Conservation (phyloP, 2,329 filamentous ascomycete species). For the Nemania sp. region DNA sequence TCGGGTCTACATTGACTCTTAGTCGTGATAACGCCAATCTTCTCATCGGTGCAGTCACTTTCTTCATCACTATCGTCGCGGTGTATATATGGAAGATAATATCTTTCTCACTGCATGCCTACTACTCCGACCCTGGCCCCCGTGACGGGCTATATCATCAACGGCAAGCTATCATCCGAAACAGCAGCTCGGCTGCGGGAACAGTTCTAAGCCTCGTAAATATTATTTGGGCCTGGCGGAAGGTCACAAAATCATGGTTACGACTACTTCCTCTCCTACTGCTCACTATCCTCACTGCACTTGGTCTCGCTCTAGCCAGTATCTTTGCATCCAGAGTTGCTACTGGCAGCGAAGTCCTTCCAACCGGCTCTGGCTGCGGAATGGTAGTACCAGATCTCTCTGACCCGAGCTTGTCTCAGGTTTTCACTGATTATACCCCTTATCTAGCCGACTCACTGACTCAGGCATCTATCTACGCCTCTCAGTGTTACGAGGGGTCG, state of each 20-base stretch:
- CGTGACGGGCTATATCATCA: conserved; percentile 4
- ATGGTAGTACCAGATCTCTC: too few relatives aligned
- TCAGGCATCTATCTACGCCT: not conserved
- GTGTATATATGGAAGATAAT: not conserved
- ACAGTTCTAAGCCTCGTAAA: not conserved
- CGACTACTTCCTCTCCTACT: too few relatives aligned
- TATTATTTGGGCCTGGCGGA: not conserved
- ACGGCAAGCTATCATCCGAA: conserved; percentile 11
- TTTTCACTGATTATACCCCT: too few relatives aligned
- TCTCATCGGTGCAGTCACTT: conserved; percentile 7
- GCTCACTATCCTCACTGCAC: too few relatives aligned
- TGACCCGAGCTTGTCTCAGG: too few relatives aligned
- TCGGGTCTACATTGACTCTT: conserved; percentile 7
- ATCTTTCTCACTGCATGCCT: not conserved
- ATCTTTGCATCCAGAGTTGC: too few relatives aligned
- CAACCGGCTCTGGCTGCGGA: too few relatives aligned
- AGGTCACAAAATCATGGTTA: too few relatives aligned
- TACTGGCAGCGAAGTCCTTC: too few relatives aligned
- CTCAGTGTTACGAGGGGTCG: not conserved
- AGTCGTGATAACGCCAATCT: not conserved
- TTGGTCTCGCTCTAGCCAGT: too few relatives aligned
- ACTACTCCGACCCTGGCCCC: not conserved
- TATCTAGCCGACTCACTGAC: too few relatives aligned
- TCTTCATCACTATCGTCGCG: conserved; percentile 6
- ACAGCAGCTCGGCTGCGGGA: not conserved